These are phyloP conservation scores for Yarrowia sp. DNA, from an alignment of 805 yeast species.

Conservation along the genomic window DNA sequence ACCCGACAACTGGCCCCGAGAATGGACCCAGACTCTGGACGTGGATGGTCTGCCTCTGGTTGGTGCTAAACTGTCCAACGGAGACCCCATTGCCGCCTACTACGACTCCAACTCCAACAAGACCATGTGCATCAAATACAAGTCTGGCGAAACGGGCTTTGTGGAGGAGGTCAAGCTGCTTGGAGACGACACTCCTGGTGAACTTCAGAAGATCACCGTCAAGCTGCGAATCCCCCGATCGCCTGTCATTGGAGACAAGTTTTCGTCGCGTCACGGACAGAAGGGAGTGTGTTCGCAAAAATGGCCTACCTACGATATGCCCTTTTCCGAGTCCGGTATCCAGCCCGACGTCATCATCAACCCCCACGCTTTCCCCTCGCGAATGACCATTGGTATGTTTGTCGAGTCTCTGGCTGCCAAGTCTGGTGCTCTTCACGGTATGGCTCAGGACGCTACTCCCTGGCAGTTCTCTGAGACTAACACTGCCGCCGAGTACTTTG, in stretches of 20 bases:
- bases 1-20: slow-evolving; percentile 83
- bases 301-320: slow-evolving; percentile 97
- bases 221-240: slow-evolving; percentile 88
- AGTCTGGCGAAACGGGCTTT: slow-evolving; percentile 89
- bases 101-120: slow-evolving; percentile 87
- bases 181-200: slow-evolving; percentile 76
- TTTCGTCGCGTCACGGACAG: slow-evolving; percentile 96
- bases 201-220: slow-evolving; percentile 79
- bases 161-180: slow-evolving; percentile 91
- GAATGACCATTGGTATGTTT: slow-evolving; percentile 99
- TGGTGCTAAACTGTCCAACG: slow-evolving; percentile 86
- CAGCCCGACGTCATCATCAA: slow-evolving; percentile 97
- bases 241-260: slow-evolving; percentile 95
- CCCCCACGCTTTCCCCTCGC: slow-evolving; percentile 99
- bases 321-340: slow-evolving; percentile 92
- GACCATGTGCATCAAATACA: slow-evolving; percentile 89
- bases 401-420: slow-evolving; percentile 98
- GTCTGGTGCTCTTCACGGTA: slow-evolving; percentile 96
- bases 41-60: slow-evolving; percentile 88
- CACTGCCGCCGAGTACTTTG: slow-evolving; percentile 96
- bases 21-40: slow-evolving; percentile 85
- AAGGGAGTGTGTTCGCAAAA: slow-evolving; percentile 98
- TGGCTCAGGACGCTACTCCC: slow-evolving; percentile 96
- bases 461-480: slow-evolving; percentile 89
- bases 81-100: slow-evolving; percentile 92